Evolutionary conservation across 768 basidiomycete species (phyloP).

Genomic region (Mycena galopus): DNA sequence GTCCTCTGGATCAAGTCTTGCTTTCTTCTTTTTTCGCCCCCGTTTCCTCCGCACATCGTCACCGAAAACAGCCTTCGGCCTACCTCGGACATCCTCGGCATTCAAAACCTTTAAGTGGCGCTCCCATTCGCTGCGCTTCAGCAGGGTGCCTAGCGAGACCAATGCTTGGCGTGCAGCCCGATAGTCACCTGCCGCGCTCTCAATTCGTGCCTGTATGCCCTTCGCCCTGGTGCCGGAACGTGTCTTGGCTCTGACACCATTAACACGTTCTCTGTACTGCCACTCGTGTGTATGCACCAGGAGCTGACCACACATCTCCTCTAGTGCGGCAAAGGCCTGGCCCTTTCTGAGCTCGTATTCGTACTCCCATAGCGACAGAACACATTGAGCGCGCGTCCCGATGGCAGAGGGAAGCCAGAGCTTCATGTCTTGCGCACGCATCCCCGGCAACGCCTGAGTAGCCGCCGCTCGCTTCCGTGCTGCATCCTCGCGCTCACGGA

Average conservation of each 20-base stretch:
- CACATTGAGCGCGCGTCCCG: background rate
- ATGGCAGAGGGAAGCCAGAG: constrained; percentile 43
- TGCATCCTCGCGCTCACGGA: background rate
- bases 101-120: too few relatives aligned
- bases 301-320: too few relatives aligned
- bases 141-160: background rate
- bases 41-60: too few relatives aligned
- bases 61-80: too few relatives aligned
- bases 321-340: too few relatives aligned
- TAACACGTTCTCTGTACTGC: too few relatives aligned
- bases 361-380: too few relatives aligned
- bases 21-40: too few relatives aligned
- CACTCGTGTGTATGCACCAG: too few relatives aligned
- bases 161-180: constrained; percentile 36
- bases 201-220: constrained; percentile 31
- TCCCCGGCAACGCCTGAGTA: background rate
- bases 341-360: too few relatives aligned
- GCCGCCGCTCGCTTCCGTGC: background rate
- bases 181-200: constrained; percentile 34
- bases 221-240: constrained; percentile 29
- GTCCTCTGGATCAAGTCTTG: too few relatives aligned
- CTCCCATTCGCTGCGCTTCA: background rate
- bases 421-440: background rate
- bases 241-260: constrained; percentile 33
- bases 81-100: too few relatives aligned